phyloP scores from a whole-genome alignment of 2,329 filamentous ascomycete species.

The Grosmannia huntii region DNA sequence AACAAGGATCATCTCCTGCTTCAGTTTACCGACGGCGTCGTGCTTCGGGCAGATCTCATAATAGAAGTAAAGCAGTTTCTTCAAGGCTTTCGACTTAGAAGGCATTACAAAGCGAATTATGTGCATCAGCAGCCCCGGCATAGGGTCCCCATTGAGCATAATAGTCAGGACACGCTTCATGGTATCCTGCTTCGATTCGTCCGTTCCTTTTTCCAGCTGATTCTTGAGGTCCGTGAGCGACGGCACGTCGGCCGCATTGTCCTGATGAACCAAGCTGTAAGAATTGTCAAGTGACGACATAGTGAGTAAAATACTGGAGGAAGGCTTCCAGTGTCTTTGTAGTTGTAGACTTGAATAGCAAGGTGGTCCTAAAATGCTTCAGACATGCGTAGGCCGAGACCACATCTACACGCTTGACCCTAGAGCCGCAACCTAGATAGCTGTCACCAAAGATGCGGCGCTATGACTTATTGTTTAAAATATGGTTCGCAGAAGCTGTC shows the following conservation, averaged over 20 bases:
- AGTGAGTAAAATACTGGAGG: conserved; percentile 24
- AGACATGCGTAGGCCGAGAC: neutral
- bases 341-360: neutral
- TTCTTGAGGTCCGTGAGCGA: conserved; percentile 82
- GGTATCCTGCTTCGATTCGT: conserved; percentile 86
- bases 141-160: conserved; percentile 96
- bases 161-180: conserved; percentile 94
- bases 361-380: neutral
- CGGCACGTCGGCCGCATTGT: conserved; percentile 90
- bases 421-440: conserved; percentile 3
- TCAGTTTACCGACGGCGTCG: conserved; percentile 82
- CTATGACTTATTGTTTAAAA: neutral
- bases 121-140: conserved; percentile 95
- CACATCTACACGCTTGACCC: neutral
- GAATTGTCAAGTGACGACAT: conserved; percentile 92
- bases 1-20: conserved; percentile 99
- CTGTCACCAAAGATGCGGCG: conserved; percentile 3
- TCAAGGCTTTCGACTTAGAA: conserved; percentile 87
- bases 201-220: conserved; percentile 85
- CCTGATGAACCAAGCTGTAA: conserved; percentile 94
- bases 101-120: conserved; percentile 99
- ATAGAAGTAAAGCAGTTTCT: conserved; percentile 98
- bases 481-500: neutral
- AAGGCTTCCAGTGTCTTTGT: neutral
- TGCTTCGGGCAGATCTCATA: conserved; percentile 98